Conservation (phyloP, 2,329 filamentous ascomycete species). For the Mycosphaerella sp. region DNA sequence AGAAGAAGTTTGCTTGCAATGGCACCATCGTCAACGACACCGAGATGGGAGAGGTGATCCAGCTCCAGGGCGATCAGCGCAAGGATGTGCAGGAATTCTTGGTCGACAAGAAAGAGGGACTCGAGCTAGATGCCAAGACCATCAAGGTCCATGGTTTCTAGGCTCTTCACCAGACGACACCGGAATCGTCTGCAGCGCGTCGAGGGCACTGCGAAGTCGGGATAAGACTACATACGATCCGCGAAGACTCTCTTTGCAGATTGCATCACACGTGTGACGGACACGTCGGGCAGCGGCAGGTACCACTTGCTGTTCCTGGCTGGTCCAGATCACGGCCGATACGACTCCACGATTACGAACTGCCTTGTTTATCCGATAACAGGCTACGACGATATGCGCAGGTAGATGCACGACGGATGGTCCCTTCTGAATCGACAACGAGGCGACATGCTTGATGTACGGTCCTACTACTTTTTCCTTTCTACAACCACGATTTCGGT, state of each 20-base stretch:
- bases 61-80: conserved; percentile 98
- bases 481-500: conserved; percentile 2
- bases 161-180: conserved; percentile 8
- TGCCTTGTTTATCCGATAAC: conserved; percentile 2
- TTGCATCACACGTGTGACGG: conserved; percentile 6
- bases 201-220: conserved; percentile 11
- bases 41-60: conserved; percentile 99
- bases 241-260: neutral
- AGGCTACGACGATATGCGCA: conserved; percentile 15
- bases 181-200: conserved; percentile 13
- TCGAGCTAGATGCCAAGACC: conserved; percentile 90
- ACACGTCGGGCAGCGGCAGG: conserved; percentile 7
- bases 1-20: conserved; percentile 99
- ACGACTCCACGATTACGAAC: conserved; percentile 17
- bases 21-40: conserved; percentile 94
- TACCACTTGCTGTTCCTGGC: conserved; percentile 11
- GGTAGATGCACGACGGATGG: conserved; percentile 9
- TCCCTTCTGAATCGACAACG: conserved; percentile 13
- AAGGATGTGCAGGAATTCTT: conserved; percentile 98
- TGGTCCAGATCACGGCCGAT: conserved; percentile 10
- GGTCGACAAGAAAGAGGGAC: conserved; percentile 87
- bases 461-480: conserved; percentile 1
- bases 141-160: conserved; percentile 66
- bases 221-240: neutral
- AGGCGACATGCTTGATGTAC: conserved; percentile 3